Conservation (phyloP, 371 early-diverging fungal species). For the Chytridiales sp. region DNA sequence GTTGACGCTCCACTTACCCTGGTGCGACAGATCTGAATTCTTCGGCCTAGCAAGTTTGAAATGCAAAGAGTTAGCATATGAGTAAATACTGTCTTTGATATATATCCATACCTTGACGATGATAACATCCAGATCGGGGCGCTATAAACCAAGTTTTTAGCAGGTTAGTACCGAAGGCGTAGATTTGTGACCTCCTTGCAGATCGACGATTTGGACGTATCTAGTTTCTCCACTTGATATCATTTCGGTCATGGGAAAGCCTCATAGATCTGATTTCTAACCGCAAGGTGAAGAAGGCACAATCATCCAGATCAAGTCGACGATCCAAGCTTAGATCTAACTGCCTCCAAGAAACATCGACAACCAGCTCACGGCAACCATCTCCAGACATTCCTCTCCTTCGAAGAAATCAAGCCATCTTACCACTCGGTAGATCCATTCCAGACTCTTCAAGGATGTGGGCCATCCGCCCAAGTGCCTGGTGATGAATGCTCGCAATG, state of each 20-base stretch:
- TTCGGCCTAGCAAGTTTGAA: conserved; percentile 24
- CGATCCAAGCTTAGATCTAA: no score
- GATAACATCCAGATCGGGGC: conserved; percentile 17
- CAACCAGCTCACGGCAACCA: neutral
- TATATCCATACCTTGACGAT: conserved; percentile 14
- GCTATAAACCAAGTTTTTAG: neutral
- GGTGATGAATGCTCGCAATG: conserved; percentile 28
- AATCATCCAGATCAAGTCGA: no score
- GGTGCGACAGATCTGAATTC: conserved; percentile 42
- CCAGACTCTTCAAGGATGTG: conserved; percentile 35
- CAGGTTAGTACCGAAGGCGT: neutral
- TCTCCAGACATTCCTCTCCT: neutral
- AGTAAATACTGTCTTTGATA: neutral
- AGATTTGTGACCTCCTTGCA: no score
- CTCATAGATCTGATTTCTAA: no score
- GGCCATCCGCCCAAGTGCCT: conserved; percentile 45
- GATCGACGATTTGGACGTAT: conserved; percentile 1
- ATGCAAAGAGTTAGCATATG: neutral
- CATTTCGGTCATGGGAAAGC: no score
- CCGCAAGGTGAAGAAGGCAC: no score
- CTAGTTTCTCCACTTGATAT: no score
- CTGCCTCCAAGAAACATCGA: no score
- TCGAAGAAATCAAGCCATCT: conserved; percentile 12
- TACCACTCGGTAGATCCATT: conserved; percentile 38
- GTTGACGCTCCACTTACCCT: conserved; percentile 22